Percentiles rank a stretch among this genome's conserved stretches.
Conservation (phyloP, 495 filamentous ascomycete species). For the Penicillium tannophilum region DNA sequence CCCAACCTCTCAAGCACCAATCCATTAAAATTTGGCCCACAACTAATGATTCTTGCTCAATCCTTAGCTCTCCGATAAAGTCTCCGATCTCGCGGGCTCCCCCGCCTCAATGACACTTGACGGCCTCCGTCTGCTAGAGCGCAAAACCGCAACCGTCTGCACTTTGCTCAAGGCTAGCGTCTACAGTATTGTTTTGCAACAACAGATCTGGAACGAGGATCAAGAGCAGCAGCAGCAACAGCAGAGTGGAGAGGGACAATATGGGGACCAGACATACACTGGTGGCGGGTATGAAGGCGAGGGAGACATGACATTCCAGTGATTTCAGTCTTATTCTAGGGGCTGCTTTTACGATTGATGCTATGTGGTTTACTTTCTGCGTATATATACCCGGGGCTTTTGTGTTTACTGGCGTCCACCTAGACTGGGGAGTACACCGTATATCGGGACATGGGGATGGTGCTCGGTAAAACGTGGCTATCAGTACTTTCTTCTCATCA, state of each 20-base stretch:
- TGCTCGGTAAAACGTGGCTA: neutral
- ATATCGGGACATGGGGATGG: neutral
- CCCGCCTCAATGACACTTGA: constrained; percentile 54
- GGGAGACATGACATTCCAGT: constrained; percentile 41
- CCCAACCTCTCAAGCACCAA: neutral
- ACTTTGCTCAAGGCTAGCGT: constrained; percentile 97
- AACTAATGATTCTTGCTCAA: neutral
- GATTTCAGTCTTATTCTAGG: constrained; percentile 17
- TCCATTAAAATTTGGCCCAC: neutral
- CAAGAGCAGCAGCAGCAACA: constrained; percentile 43
- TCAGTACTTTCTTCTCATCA: neutral
- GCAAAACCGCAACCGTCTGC: constrained; percentile 92
- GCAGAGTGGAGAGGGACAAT: constrained; percentile 30
- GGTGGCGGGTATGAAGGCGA: constrained; percentile 33
- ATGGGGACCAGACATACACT: constrained; percentile 34
- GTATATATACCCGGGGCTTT: constrained; percentile 19
- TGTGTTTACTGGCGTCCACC: neutral
- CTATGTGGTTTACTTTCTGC: constrained; percentile 3
- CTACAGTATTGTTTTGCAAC: constrained; percentile 96
- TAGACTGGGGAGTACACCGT: neutral
- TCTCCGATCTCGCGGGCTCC: constrained; percentile 37
- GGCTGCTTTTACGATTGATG: neutral
- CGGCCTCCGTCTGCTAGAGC: constrained; percentile 81
- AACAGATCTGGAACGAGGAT: constrained; percentile 78
- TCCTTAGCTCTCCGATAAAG: constrained; percentile 42